Percentiles rank a stretch among this genome's conserved stretches.
phyloP scores from a whole-genome alignment of 2,329 filamentous ascomycete genomes.

The Beauveria asiatica region DNA sequence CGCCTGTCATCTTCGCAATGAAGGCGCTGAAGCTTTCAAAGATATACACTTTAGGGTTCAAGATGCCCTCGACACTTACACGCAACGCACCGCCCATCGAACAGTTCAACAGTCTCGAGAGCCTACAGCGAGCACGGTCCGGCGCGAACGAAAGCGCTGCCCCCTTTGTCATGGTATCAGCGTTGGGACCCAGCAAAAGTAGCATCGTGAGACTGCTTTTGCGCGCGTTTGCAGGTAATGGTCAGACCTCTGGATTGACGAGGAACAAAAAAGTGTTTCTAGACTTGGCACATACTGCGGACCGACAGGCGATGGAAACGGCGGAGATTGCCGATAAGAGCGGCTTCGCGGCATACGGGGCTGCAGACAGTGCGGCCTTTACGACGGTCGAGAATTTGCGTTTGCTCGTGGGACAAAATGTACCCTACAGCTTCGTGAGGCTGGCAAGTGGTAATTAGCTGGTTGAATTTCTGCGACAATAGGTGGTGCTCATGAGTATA shows the following conservation, averaged over 20 bases:
- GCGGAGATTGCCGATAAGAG: conserved; percentile 60
- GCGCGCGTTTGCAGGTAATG: conserved; percentile 54
- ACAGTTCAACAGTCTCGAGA: conserved; percentile 69
- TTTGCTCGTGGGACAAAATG: conserved; percentile 74
- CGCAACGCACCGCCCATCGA: conserved; percentile 60
- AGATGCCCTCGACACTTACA: conserved; percentile 52
- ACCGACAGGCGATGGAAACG: conserved; percentile 54
- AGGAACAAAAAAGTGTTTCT: conserved; percentile 63
- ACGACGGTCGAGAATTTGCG: conserved; percentile 75
- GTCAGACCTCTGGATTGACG: conserved; percentile 20
- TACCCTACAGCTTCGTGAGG: conserved; percentile 79
- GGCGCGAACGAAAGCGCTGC: conserved; percentile 40
- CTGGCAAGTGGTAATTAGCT: conserved; percentile 51
- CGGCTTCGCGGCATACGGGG: conserved; percentile 72
- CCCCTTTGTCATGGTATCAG: conserved; percentile 75
- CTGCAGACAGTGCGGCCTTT: conserved; percentile 73
- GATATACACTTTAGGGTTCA: conserved; percentile 79
- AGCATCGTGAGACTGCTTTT: conserved; percentile 70
- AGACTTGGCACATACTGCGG: conserved; percentile 57
- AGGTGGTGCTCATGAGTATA: not conserved
- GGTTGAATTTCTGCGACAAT: conserved; percentile 26
- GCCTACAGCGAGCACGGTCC: conserved; percentile 43
- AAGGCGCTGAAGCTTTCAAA: conserved; percentile 67
- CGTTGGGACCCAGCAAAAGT: conserved; percentile 69
- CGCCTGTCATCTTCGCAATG: conserved; percentile 70